Percentiles rank a stretch among this genome's conserved stretches.
phyloP scores from a whole-genome alignment of 768 basidiomycete genomes.

The Suillus subluteus region DNA sequence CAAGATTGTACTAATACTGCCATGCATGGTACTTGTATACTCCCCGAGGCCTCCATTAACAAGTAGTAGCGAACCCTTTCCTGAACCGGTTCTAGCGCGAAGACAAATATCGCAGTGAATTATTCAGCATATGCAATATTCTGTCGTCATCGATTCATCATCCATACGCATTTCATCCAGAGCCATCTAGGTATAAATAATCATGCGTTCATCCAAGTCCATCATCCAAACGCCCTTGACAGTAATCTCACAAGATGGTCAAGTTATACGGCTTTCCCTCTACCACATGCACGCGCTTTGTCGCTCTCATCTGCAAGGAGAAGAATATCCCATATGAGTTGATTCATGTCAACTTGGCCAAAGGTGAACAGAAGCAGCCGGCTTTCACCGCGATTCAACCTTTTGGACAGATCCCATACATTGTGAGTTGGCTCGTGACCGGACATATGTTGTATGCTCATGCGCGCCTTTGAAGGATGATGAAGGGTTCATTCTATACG shows the following conservation, averaged over 20 bases:
- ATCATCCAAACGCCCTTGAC: background rate
- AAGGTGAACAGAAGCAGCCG: slow-evolving; percentile 50
- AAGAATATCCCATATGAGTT: slow-evolving; percentile 57
- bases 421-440: slow-evolving; percentile 27
- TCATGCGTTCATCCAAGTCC: background rate
- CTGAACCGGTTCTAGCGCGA: too few relatives aligned
- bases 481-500: slow-evolving; percentile 65
- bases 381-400: slow-evolving; percentile 58
- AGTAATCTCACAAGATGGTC: slow-evolving; percentile 30
- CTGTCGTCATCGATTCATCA: too few relatives aligned
- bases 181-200: background rate
- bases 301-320: slow-evolving; percentile 55
- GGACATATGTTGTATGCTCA: background rate
- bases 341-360: slow-evolving; percentile 44
- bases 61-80: too few relatives aligned
- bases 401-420: slow-evolving; percentile 55
- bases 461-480: slow-evolving; percentile 43
- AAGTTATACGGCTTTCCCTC: slow-evolving; percentile 35
- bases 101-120: too few relatives aligned
- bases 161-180: too few relatives aligned
- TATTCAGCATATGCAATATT: too few relatives aligned
- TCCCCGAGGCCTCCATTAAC: too few relatives aligned
- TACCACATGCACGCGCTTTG: slow-evolving; percentile 56
- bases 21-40: too few relatives aligned
- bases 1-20: too few relatives aligned